Evolutionary conservation across 768 basidiomycete genomes (phyloP).

Genomic region (Pluteus cervinus): DNA sequence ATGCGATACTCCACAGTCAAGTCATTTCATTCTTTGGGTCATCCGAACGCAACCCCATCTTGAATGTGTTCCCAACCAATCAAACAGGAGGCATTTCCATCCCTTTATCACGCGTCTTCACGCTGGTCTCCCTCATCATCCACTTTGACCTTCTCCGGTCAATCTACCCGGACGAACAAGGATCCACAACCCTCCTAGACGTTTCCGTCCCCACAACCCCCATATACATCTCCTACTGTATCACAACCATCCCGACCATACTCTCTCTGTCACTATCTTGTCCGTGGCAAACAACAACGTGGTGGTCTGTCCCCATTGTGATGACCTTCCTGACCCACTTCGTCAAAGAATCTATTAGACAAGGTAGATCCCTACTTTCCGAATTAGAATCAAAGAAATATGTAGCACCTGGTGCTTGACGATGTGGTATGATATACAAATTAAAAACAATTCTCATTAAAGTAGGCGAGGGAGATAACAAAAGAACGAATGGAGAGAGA

Average conservation of each 20-base stretch:
- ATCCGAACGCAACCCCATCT: slow-evolving; percentile 39
- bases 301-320: slow-evolving; percentile 43
- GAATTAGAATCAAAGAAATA: slow-evolving; percentile 52
- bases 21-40: slow-evolving; percentile 38
- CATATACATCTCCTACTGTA: slow-evolving; percentile 23
- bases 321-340: slow-evolving; percentile 41
- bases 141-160: slow-evolving; percentile 44
- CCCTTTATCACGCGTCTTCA: slow-evolving; percentile 38
- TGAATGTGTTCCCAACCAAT: slow-evolving; percentile 32
- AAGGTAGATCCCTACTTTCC: slow-evolving; percentile 39
- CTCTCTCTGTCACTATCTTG: slow-evolving; percentile 40
- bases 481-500: too few relatives aligned
- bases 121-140: slow-evolving; percentile 41
- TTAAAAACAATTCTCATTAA: too few relatives aligned
- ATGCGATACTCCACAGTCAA: slow-evolving; percentile 28
- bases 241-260: too few relatives aligned
- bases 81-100: slow-evolving; percentile 23
- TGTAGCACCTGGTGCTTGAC: slow-evolving; percentile 45
- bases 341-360: slow-evolving; percentile 36
- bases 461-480: too few relatives aligned
- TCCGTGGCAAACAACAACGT: slow-evolving; percentile 47
- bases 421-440: slow-evolving; percentile 4
- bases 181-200: too few relatives aligned
- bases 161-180: slow-evolving; percentile 32
- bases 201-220: too few relatives aligned